Conservation (phyloP, 2,329 filamentous ascomycete species). For the Phialophora verrucosa region DNA sequence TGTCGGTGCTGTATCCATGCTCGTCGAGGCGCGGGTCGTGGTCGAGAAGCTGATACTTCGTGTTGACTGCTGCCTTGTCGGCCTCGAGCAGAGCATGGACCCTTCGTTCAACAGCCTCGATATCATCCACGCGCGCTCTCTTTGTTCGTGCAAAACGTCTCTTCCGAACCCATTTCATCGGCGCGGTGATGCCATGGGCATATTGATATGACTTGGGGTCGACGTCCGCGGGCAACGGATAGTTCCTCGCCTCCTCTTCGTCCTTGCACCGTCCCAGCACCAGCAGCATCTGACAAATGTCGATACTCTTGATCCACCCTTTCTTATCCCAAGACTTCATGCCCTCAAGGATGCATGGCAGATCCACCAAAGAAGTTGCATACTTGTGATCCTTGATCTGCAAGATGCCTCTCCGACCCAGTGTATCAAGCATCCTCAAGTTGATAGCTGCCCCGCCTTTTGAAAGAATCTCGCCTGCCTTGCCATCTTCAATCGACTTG, state of each 20-base stretch:
- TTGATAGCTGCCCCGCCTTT: constrained; percentile 77
- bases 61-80: constrained; percentile 67
- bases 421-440: constrained; percentile 74
- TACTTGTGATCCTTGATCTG: constrained; percentile 73
- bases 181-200: constrained; percentile 85
- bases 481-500: constrained; percentile 75
- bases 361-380: constrained; percentile 78
- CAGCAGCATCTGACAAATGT: constrained; percentile 87
- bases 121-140: constrained; percentile 79
- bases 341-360: constrained; percentile 85
- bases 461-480: constrained; percentile 69
- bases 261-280: constrained; percentile 71
- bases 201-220: constrained; percentile 72
- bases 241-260: constrained; percentile 69
- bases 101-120: constrained; percentile 80
- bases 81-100: constrained; percentile 75
- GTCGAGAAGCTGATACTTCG: constrained; percentile 70
- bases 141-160: constrained; percentile 74
- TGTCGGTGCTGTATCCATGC: constrained; percentile 53
- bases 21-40: constrained; percentile 47
- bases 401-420: constrained; percentile 74
- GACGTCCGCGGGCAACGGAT: constrained; percentile 73
- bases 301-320: constrained; percentile 84
- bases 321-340: constrained; percentile 95
- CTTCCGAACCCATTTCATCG: constrained; percentile 83